Conservation (phyloP, 148 eudicot species). For the Rhododendron ovatum region DNA sequence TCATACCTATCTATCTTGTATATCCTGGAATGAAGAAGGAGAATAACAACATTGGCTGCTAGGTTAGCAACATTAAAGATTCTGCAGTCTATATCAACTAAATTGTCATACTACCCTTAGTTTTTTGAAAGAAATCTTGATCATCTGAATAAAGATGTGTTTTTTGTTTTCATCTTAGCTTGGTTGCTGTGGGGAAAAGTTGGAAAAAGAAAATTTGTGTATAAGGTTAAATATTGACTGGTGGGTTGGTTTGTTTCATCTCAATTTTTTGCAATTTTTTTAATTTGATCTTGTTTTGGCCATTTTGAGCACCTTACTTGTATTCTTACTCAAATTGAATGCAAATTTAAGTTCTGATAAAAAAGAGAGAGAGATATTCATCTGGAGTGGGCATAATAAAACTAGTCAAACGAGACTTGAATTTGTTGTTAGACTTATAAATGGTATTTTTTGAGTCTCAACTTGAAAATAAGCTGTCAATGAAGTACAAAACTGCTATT, state of each 20-base stretch:
- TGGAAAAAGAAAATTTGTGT: background rate
- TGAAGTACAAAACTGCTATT: background rate
- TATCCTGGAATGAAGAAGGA: background rate
- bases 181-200: slow-evolving; percentile 1
- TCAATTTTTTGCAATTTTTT: background rate
- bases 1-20: background rate
- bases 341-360: background rate
- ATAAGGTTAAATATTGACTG: background rate
- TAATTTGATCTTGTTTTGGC: background rate
- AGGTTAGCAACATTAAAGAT: background rate
- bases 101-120: background rate
- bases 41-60: background rate
- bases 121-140: background rate
- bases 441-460: background rate
- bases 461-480: background rate
- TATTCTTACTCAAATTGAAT: background rate
- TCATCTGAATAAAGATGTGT: background rate
- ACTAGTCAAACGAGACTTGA: background rate
- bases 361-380: background rate
- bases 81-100: background rate
- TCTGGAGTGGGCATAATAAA: background rate
- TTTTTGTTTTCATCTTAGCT: background rate
- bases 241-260: background rate
- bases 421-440: background rate
- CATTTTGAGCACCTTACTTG: background rate